Conservation (phyloP, 2,329 filamentous ascomycete species). For the Xylariaceae sp. region DNA sequence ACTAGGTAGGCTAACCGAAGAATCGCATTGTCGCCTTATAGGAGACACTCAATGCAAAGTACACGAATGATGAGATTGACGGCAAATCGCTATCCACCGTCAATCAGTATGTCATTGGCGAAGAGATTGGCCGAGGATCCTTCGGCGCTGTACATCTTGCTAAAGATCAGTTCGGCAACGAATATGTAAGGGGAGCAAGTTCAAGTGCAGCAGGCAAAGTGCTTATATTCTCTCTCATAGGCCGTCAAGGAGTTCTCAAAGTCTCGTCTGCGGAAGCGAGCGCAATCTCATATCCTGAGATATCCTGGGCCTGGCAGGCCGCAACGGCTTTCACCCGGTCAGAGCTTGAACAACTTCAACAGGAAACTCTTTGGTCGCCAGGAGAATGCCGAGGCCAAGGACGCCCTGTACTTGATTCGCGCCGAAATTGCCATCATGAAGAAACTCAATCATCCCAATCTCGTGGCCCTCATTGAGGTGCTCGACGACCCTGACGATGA, state of each 20-base stretch:
- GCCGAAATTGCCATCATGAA: slow-evolving; percentile 99
- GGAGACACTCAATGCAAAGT: slow-evolving; percentile 89
- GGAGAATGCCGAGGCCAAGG: slow-evolving; percentile 56
- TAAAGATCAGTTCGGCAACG: slow-evolving; percentile 80
- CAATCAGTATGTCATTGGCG: slow-evolving; percentile 90
- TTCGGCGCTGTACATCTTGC: slow-evolving; percentile 92
- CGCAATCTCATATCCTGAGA: slow-evolving; percentile 78
- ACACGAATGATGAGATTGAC: slow-evolving; percentile 77
- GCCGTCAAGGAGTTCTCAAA: slow-evolving; percentile 98
- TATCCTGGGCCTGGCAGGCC: slow-evolving; percentile 42
- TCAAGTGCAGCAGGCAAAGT: background rate
- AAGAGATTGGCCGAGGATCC: slow-evolving; percentile 94
- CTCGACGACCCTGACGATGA: slow-evolving; percentile 93
- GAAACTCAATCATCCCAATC: slow-evolving; percentile 88
- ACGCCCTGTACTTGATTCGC: slow-evolving; percentile 79
- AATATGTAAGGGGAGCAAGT: slow-evolving; percentile 65
- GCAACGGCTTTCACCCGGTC: slow-evolving; percentile 32
- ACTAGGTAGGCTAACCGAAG: slow-evolving; percentile 6
- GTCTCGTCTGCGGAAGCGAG: slow-evolving; percentile 77
- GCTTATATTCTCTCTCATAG: slow-evolving; percentile 41
- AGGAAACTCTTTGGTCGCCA: slow-evolving; percentile 34
- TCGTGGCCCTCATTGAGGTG: slow-evolving; percentile 91
- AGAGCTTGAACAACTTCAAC: slow-evolving; percentile 26
- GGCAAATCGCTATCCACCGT: slow-evolving; percentile 74
- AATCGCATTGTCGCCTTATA: slow-evolving; percentile 33